Evolutionary conservation across 495 filamentous ascomycete genomes (phyloP).

Genomic region (Aspergillus panamensis): DNA sequence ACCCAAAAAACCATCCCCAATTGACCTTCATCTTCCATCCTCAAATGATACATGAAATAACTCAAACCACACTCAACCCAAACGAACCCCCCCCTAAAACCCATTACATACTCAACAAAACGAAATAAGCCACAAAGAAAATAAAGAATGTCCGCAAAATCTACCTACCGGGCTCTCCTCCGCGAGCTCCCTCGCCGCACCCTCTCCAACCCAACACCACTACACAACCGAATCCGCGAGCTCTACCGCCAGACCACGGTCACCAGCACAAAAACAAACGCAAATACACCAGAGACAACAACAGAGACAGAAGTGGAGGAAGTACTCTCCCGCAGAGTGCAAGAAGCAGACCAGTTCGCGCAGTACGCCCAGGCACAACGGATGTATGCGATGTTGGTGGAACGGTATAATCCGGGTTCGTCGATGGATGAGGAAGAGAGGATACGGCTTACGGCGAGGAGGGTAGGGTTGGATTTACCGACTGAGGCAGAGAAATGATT

Average conservation of each 20-base stretch:
- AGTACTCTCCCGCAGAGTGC: conserved; percentile 30
- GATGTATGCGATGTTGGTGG: conserved; percentile 71
- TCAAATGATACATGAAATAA: not conserved
- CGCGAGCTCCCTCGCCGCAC: conserved; percentile 79
- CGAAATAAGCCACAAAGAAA: conserved; percentile 17
- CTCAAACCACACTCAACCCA: not conserved
- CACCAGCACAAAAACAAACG: not conserved
- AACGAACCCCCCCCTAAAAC: conserved; percentile 7
- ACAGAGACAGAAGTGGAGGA: conserved; percentile 14
- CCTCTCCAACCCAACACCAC: conserved; percentile 53
- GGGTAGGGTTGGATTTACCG: conserved; percentile 87
- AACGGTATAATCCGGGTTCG: conserved; percentile 92
- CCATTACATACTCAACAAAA: conserved; percentile 10
- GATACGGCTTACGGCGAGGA: conserved; percentile 75
- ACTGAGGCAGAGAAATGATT: conserved; percentile 23
- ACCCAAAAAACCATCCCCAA: no score
- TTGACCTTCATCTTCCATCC: no score
- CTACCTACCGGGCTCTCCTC: conserved; percentile 84
- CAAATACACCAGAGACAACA: not conserved
- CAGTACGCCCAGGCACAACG: conserved; percentile 80
- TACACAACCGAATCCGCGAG: conserved; percentile 57
- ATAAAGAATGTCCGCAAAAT: conserved; percentile 48
- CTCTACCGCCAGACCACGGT: conserved; percentile 30
- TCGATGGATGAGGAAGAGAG: conserved; percentile 79
- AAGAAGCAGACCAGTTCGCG: conserved; percentile 70